Evolutionary conservation across 352 stramenopile species (phyloP).

Genomic region (Hyaloperonospora brassicae): DNA sequence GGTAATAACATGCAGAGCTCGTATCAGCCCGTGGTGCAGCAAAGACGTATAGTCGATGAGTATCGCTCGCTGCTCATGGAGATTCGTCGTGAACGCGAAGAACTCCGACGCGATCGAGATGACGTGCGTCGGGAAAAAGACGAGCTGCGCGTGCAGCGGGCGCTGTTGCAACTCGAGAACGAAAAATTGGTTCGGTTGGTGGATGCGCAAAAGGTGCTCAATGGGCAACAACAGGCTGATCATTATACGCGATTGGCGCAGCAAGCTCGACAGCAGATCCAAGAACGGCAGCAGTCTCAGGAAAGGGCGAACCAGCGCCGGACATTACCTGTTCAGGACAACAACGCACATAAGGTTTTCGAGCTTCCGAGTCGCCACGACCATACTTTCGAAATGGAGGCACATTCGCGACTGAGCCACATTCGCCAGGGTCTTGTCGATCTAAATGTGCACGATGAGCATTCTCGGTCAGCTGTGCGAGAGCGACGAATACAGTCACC

Average conservation of each 20-base stretch:
- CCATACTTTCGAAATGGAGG: conserved; percentile 6
- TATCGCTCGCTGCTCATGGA: conserved; percentile 57
- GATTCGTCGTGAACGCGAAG: conserved; percentile 66
- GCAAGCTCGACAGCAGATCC: conserved; percentile 18
- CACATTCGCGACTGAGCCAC: conserved; percentile 23
- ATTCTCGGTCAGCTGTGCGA: conserved; percentile 13
- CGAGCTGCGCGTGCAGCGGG: conserved; percentile 58
- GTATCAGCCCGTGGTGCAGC: conserved; percentile 19
- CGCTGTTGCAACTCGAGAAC: conserved; percentile 64
- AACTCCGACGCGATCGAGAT: conserved; percentile 61
- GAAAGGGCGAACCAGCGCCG: conserved; percentile 13
- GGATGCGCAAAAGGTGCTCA: conserved; percentile 48
- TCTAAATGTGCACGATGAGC: conserved; percentile 19
- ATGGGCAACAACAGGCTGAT: conserved; percentile 50
- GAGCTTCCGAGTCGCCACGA: conserved; percentile 5
- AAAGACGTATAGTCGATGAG: conserved; percentile 42
- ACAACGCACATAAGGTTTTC: conserved; percentile 1
- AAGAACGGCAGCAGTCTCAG: conserved; percentile 24
- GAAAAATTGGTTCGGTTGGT: conserved; percentile 61
- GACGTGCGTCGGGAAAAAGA: conserved; percentile 62
- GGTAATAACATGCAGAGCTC: conserved; percentile 15
- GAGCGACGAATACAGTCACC: conserved; percentile 19
- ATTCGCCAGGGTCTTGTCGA: conserved; percentile 20
- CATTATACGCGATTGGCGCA: conserved; percentile 27
- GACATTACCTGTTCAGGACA: conserved; percentile 16